Evolutionary conservation across 2,329 filamentous ascomycete genomes (phyloP), one percentile per base, ranked within the genome.

Genomic region (Byssothecium circinans): DNA sequence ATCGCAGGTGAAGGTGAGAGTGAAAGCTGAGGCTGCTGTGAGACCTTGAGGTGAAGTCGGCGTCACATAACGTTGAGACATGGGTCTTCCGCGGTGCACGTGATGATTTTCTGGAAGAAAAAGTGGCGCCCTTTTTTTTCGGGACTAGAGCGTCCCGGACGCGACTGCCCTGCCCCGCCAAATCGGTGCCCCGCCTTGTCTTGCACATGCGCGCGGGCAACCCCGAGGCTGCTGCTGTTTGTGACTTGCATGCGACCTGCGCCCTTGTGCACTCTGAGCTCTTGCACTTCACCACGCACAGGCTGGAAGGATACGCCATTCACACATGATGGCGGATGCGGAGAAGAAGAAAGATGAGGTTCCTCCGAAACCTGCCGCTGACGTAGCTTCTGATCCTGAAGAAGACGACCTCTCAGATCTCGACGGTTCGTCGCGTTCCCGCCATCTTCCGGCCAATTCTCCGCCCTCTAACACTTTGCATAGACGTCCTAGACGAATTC

Each of bases 401-500:
- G 91, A 95, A 72, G 94, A 94, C 71, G 89, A 94, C 59, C 76
- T 94, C 17, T 89, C 96, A 64, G 94, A 97, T 64, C 77, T 99
- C 36, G 94, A 99, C 73, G 90, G 89, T 89, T 72, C 58, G 75
- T 62, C 15, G 39, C 43, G 41, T 39, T 23, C 22, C 10, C 39
- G 8, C 17, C 41, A 20, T n/a, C 17, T 18, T 40, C 17, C 35
- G 36, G 11, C 6, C 34, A 27, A 15, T 6, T 33, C 22, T 11
- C 37, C 4, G 25, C 18, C 20, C 44, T 54, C 56, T 47, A 53
- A 54, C 41, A 32, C 43, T 37, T 19, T 14, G 35, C 4, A 3
- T 57, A 92, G 92, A 97, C 61, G 87, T 97, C 72, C 85, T 99
- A 20, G 90, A 96, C 67, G 88, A 96, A 56, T 99, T 99, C 74